Percentiles rank a stretch among this genome's conserved stretches.
Evolutionary conservation across 2,329 filamentous ascomycete species (phyloP).

Genomic region (Cordyceps cateniannulata): DNA sequence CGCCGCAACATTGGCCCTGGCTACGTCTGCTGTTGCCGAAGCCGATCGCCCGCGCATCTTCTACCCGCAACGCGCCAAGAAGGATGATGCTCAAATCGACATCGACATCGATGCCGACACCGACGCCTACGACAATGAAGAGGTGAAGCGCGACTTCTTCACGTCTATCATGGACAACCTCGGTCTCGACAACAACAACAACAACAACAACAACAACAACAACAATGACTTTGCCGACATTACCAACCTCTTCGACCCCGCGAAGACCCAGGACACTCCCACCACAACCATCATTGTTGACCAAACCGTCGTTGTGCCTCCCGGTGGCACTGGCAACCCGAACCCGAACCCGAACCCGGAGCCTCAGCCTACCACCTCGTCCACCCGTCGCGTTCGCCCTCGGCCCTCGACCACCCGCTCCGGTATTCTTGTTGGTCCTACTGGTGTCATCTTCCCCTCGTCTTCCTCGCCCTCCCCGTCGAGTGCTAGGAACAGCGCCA

Average conservation of each 20-base stretch:
- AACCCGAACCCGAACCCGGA: conserved; percentile 15
- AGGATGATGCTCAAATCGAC: conserved; percentile 28
- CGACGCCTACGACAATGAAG: conserved; percentile 11
- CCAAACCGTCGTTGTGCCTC: conserved; percentile 1
- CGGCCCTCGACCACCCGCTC: conserved; percentile 11
- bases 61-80: conserved; percentile 51
- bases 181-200: not conserved
- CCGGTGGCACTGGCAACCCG: conserved; percentile 12
- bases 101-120: conserved; percentile 12
- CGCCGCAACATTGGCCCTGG: conserved; percentile 43
- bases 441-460: conserved; percentile 18
- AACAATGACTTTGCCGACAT: not conserved
- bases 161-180: not conserved
- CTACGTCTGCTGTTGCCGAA: conserved; percentile 38
- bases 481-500: not conserved
- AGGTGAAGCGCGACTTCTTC: conserved; percentile 9
- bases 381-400: conserved; percentile 14
- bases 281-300: conserved; percentile 20
- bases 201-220: not conserved
- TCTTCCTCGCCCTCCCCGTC: not conserved
- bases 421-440: conserved; percentile 23
- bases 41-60: conserved; percentile 48
- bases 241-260: conserved; percentile 13
- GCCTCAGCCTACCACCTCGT: conserved; percentile 15
- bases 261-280: conserved; percentile 17